A percentile compares a stretch with the other conserved stretches of the same genome.
Evolutionary conservation across 768 basidiomycete genomes (phyloP).

Genomic region (Pleurotus platypus): DNA sequence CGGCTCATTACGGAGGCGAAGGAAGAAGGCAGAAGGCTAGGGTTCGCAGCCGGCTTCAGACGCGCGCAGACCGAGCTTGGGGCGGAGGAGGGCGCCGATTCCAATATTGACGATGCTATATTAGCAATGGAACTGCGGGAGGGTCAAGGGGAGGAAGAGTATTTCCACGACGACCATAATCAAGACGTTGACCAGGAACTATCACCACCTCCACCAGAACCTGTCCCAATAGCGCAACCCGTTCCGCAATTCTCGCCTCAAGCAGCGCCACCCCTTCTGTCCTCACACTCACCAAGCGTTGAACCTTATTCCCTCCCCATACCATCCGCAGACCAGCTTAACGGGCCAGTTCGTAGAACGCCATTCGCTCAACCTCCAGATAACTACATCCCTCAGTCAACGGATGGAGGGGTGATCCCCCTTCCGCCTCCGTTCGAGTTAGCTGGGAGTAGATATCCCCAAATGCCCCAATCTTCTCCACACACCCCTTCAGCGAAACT

Average conservation of each 20-base stretch:
- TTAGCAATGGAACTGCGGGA: not conserved
- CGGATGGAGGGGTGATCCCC: not conserved
- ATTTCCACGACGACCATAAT: not conserved
- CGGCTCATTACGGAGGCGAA: conserved; percentile 47
- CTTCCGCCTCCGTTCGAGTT: conserved; percentile 2
- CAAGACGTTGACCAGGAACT: not conserved
- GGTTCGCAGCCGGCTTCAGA: conserved; percentile 44
- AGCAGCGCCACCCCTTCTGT: not conserved
- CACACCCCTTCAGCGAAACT: not conserved
- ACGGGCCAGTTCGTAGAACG: not conserved
- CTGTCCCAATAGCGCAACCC: conserved; percentile 2
- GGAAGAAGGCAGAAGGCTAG: conserved; percentile 52
- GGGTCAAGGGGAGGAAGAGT: not conserved
- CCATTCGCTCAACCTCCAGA: conserved; percentile 3
- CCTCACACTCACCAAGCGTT: not conserved
- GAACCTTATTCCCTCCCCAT: not conserved
- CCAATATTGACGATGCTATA: conserved; percentile 1
- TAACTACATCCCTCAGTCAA: conserved; percentile 7
- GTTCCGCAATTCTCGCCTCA: not conserved
- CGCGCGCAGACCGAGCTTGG: conserved; percentile 1
- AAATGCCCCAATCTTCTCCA: not conserved
- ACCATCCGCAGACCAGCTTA: not conserved
- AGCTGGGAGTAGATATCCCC: not conserved
- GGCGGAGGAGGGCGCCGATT: not conserved
- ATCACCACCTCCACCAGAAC: not conserved